Evolutionary conservation across 148 eudicot genomes (phyloP).

Genomic region (Gaultheria prostrata): DNA sequence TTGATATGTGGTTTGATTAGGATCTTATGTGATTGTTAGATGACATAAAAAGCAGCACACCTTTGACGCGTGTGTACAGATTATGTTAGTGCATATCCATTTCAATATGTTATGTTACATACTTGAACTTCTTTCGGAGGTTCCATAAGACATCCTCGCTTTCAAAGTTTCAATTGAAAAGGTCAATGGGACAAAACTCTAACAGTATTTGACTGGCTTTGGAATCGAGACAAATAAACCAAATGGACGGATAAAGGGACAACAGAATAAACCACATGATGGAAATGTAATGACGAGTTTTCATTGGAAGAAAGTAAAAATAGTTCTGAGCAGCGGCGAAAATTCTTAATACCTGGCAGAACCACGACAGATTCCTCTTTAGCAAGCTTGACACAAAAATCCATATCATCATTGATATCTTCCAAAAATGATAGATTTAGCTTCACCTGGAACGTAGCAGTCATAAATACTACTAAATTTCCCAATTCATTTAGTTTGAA

Average conservation of each 20-base stretch:
- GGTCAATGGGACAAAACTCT: background rate
- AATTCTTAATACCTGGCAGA: conserved; percentile 40
- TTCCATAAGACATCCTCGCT: background rate
- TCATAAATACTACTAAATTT: background rate
- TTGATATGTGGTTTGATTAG: background rate
- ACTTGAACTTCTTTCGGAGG: background rate
- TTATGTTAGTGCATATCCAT: background rate
- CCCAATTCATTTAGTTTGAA: background rate
- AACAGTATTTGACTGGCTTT: background rate
- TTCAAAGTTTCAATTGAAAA: background rate
- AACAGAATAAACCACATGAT: background rate
- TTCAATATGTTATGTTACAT: background rate
- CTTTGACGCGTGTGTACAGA: background rate
- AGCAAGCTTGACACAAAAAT: conserved; percentile 64
- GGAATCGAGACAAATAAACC: background rate
- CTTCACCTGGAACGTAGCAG: conserved; percentile 44
- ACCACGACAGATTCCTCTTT: conserved; percentile 50
- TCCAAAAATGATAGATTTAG: conserved; percentile 44
- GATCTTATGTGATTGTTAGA: background rate
- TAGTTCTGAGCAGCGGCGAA: background rate
- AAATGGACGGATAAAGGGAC: background rate
- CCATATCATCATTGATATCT: conserved; percentile 53
- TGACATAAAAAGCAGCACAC: background rate
- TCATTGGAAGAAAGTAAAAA: background rate
- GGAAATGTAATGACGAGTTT: background rate